Conservation (phyloP, 305 asterid species). For the Fraxinus latifolia region DNA sequence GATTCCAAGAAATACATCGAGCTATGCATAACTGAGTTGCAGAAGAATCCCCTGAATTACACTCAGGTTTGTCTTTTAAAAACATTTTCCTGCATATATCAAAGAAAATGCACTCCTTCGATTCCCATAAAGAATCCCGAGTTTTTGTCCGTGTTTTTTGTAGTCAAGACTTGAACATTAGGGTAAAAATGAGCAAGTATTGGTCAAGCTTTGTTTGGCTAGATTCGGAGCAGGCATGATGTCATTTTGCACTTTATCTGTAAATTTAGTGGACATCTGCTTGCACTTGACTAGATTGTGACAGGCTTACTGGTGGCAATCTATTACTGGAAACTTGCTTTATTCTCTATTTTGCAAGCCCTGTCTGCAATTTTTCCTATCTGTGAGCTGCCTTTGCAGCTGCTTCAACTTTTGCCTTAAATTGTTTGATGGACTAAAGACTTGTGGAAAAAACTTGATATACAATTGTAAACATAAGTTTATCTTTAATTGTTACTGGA, state of each 20-base stretch:
- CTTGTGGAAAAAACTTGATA: neutral
- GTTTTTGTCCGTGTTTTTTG: neutral
- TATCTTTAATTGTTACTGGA: neutral
- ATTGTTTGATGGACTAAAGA: neutral
- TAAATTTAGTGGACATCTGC: neutral
- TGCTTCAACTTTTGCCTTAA: neutral
- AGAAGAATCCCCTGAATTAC: slow-evolving; percentile 85
- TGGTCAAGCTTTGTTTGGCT: neutral
- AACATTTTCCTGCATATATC: slow-evolving; percentile 11
- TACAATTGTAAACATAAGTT: neutral
- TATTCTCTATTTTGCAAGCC: neutral
- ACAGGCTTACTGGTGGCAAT: slow-evolving; percentile 3
- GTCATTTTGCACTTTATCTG: neutral
- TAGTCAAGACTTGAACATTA: neutral
- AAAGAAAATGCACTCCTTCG: neutral
- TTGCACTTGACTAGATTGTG: neutral
- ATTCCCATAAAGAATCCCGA: neutral
- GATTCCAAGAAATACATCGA: slow-evolving; percentile 72
- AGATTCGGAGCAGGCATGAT: neutral
- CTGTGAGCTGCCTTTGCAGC: neutral
- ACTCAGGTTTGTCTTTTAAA: slow-evolving; percentile 59
- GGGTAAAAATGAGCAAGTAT: neutral
- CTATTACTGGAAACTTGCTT: neutral
- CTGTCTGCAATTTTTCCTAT: neutral
- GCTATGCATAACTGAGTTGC: slow-evolving; percentile 69